Percentiles rank a stretch among this genome's conserved stretches.
Conservation (phyloP, 1,139 yeast genomes). For the Zygoascus meyerae region DNA sequence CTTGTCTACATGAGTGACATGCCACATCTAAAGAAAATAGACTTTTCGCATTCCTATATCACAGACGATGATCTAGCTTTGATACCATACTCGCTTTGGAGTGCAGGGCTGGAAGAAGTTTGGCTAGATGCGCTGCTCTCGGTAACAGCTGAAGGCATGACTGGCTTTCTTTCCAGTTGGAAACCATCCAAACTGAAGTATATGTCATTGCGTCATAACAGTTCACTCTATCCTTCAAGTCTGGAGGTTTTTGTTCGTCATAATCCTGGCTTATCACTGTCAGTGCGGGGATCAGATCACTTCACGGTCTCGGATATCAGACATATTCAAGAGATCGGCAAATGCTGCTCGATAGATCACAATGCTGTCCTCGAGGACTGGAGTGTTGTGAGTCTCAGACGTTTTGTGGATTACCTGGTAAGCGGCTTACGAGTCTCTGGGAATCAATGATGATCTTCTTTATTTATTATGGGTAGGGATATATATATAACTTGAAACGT, state of each 20-base stretch:
- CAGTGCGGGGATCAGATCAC: conserved; percentile 19
- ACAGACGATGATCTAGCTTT: conserved; percentile 13
- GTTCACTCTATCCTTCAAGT: conserved; percentile 16
- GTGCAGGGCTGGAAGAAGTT: conserved; percentile 12
- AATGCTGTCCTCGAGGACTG: conserved; percentile 21
- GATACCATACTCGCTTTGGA: conserved; percentile 3
- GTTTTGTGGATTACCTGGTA: conserved; percentile 10
- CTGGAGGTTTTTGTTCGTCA: conserved; percentile 3
- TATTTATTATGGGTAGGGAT: no score
- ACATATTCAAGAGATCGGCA: conserved; percentile 10
- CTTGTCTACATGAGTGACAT: conserved; percentile 11
- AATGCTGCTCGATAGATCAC: conserved; percentile 17
- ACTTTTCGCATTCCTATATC: conserved; percentile 15
- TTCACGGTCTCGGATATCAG: conserved; percentile 18
- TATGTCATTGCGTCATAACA: conserved; percentile 9
- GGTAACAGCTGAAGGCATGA: conserved; percentile 12
- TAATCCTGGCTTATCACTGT: conserved; percentile 7
- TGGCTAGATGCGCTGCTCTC: conserved; percentile 14
- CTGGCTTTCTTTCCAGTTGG: conserved; percentile 1
- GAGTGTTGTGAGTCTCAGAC: conserved; percentile 19
- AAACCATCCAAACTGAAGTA: not conserved
- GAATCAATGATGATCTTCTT: no score
- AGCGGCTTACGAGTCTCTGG: not conserved
- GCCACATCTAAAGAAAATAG: conserved; percentile 11
- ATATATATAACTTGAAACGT: no score